Evolutionary conservation across 148 eudicot genomes (phyloP).

Genomic region (Chenopodium berlandieri): DNA sequence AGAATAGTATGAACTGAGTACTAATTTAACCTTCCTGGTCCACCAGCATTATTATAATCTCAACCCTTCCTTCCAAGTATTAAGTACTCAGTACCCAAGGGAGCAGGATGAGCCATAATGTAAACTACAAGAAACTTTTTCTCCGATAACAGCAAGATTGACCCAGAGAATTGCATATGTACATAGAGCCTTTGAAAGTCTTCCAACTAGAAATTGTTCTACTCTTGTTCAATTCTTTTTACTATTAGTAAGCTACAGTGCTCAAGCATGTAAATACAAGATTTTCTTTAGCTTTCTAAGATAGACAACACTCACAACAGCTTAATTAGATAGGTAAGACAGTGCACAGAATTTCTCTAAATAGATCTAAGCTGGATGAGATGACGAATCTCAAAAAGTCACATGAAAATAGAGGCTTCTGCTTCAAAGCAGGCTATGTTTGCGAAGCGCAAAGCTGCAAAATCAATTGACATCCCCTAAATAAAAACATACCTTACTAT

Average conservation of each 20-base stretch:
- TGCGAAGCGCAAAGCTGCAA: background rate
- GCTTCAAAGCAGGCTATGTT: slow-evolving; percentile 1
- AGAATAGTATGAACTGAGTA: background rate
- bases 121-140: no score
- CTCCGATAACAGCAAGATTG: background rate
- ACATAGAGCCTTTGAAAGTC: background rate
- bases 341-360: background rate
- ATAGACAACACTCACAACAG: background rate
- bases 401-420: background rate
- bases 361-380: background rate
- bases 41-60: background rate
- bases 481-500: background rate
- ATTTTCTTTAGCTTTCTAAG: background rate
- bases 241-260: background rate
- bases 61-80: background rate
- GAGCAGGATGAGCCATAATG: background rate
- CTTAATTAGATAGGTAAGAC: background rate
- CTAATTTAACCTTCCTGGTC: background rate
- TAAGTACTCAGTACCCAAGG: background rate
- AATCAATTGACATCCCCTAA: background rate
- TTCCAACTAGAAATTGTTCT: background rate
- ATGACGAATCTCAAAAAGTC: background rate
- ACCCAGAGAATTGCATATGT: background rate
- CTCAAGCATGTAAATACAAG: background rate
- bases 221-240: background rate